Base-by-base conservation (phyloP, 2,329 filamentous ascomycete genomes). In the Capronia epimyces region DNA sequence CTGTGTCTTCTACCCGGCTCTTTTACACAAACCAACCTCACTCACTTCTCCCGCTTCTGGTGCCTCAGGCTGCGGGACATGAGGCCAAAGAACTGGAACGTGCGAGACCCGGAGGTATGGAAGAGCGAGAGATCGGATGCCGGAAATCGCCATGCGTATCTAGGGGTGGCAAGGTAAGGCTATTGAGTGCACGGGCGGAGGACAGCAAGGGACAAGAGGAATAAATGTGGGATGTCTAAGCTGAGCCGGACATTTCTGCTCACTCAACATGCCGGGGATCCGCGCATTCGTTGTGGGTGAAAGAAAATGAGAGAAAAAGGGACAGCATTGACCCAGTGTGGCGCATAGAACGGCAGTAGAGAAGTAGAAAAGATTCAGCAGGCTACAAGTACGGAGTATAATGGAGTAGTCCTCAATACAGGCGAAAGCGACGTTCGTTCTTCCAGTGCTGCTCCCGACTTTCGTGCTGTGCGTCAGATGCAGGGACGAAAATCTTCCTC, bases 121-220 rank as follows among this genome's bases (percentile, higher is more conserved):
- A 40, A 51, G 15, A 34, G 22, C 18, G 40, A 27, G 44, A 29
- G 21, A 37, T 37, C 27, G 18, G 46, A 21, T 8, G 39, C 22
- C 29, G 43, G 25, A 41, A 31, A 21, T 32, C 48, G 48, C 32
- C 29, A 16, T 10, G n/a, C 21, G 21, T 42, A 20, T 13, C 49
- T 46, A 15, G 37, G 49, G 24, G 29, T 32, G 43, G 49, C 29
- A 51, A 5, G 34, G 12, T 20, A 15, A 37, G 34, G 34, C 34
- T 51, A 41, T 42, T 51, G 34, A 42, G 36, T 20, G 43, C 43
- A 51, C 42, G 34, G 36, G 24, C 29, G 31, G 16, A 20, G 13
- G 24, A 46, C 15, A 36, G 43, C 16, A 22, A 24, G 6, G 37
- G 31, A 22, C 20, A 36, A 12, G 43, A 43, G 25, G 41, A 12